Percentiles rank a stretch among this genome's conserved stretches.
These are phyloP conservation scores for Capsicum pubescens DNA, from an alignment of 257 asterid species.

Conservation along the genomic window DNA sequence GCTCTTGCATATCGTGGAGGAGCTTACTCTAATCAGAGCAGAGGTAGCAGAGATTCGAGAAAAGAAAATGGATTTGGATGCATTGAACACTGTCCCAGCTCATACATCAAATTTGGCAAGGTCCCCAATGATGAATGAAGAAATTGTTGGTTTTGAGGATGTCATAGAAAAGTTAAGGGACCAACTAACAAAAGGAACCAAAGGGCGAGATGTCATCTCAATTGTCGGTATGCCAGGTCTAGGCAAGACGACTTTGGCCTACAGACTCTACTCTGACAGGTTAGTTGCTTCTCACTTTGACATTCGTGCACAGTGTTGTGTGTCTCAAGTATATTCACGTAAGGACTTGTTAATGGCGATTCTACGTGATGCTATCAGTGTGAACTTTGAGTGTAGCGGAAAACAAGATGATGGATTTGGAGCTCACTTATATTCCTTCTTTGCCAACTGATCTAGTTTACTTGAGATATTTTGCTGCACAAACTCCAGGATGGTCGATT, in stretches of 20 bases:
- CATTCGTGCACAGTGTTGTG: slow-evolving; percentile 22
- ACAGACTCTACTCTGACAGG: slow-evolving; percentile 3
- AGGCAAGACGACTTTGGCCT: slow-evolving; percentile 29
- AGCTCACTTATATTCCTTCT: too few species aligned
- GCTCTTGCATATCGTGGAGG: slow-evolving; percentile 23
- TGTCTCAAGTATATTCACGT: slow-evolving; percentile 25
- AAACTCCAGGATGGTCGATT: too few species aligned
- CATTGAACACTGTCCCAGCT: background rate
- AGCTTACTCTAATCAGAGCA: too few species aligned
- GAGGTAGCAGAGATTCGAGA: background rate
- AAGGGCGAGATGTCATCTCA: background rate
- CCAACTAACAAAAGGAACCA: background rate
- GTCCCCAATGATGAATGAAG: background rate
- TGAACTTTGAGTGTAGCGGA: background rate
- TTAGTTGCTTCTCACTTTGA: slow-evolving; percentile 14
- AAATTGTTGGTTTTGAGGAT: slow-evolving; percentile 1
- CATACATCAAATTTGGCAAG: background rate
- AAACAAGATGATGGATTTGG: background rate
- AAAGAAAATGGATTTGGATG: background rate
- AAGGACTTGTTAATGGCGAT: slow-evolving; percentile 5
- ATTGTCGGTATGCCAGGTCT: slow-evolving; percentile 25
- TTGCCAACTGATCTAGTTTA: too few species aligned
- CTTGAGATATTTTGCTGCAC: too few species aligned
- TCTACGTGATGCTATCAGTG: background rate
- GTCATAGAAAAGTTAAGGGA: background rate